Percentiles rank a stretch among this genome's conserved stretches.
Conservation (phyloP, 176 grass and related monocot genomes). For the Zoysia japonica region DNA sequence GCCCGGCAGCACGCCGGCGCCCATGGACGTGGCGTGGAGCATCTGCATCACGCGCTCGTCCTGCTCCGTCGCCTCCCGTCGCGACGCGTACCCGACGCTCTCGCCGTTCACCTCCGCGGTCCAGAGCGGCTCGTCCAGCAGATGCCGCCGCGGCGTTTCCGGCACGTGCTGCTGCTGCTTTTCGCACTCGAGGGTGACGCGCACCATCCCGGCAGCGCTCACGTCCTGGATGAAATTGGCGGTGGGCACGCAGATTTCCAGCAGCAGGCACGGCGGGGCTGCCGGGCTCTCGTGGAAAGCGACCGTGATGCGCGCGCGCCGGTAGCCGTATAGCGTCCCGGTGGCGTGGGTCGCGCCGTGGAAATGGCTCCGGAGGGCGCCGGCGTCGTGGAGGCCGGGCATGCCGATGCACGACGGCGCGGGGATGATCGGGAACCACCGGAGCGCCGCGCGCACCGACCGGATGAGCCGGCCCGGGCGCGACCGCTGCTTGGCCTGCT, state of each 20-base stretch:
- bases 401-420: conserved; percentile 51
- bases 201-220: conserved; percentile 62
- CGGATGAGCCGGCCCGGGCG: conserved; percentile 50
- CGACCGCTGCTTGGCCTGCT: conserved; percentile 41
- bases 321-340: conserved; percentile 80
- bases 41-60: conserved; percentile 79
- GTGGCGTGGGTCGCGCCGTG: conserved; percentile 61
- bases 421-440: conserved; percentile 65
- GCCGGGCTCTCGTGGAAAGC: conserved; percentile 73
- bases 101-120: conserved; percentile 71
- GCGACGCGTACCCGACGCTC: conserved; percentile 64
- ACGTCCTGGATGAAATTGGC: conserved; percentile 91
- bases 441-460: conserved; percentile 63
- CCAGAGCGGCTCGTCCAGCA: conserved; percentile 81
- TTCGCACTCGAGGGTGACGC: conserved; percentile 88
- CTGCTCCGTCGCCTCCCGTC: conserved; percentile 59
- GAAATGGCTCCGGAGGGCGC: conserved; percentile 44
- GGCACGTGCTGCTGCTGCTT: conserved; percentile 39
- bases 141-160: neutral
- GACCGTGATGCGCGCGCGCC: conserved; percentile 64
- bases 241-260: conserved; percentile 61
- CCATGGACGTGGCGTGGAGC: conserved; percentile 77
- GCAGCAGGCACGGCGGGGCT: conserved; percentile 56
- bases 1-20: conserved; percentile 76
- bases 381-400: conserved; percentile 25